A percentile compares a stretch with the other conserved stretches of the same genome.
These are phyloP conservation scores for Amanita fuliginea DNA, from an alignment of 768 basidiomycete species.

Conservation along the genomic window DNA sequence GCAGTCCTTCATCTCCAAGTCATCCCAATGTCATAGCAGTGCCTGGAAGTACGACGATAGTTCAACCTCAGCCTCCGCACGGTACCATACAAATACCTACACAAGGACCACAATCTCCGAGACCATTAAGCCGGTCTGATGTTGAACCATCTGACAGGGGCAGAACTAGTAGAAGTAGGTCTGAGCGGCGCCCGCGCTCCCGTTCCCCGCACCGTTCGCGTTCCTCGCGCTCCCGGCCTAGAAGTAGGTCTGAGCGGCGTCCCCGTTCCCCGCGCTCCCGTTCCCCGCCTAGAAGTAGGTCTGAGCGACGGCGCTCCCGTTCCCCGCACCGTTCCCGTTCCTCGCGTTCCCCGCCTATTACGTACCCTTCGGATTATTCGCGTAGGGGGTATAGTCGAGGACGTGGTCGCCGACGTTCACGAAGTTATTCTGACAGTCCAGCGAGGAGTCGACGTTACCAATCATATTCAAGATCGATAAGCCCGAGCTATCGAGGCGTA, in stretches of 20 bases:
- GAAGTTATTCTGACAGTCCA: slow-evolving; percentile 1
- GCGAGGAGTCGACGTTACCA: neutral
- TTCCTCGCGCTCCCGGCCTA: too few relatives aligned
- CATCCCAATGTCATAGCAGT: neutral
- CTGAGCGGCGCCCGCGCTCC: neutral
- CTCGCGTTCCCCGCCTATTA: neutral
- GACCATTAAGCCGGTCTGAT: neutral
- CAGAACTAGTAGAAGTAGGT: slow-evolving; percentile 6
- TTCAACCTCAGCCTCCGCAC: neutral
- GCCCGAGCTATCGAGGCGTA: neutral
- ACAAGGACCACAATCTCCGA: neutral
- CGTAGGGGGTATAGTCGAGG: neutral
- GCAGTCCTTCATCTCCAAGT: neutral
- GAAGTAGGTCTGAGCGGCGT: too few relatives aligned
- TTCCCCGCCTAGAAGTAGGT: too few relatives aligned
- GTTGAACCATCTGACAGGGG: neutral
- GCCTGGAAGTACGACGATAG: neutral
- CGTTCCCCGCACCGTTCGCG: too few relatives aligned
- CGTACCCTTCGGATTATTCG: slow-evolving; percentile 4
- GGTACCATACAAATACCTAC: neutral
- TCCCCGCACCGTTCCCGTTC: neutral
- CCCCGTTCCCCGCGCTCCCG: too few relatives aligned
- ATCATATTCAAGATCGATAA: slow-evolving; percentile 2
- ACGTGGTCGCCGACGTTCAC: neutral
- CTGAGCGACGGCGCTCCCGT: neutral